Base-by-base conservation (phyloP, 2,329 filamentous ascomycete species). In the Verticillium longisporum region DNA sequence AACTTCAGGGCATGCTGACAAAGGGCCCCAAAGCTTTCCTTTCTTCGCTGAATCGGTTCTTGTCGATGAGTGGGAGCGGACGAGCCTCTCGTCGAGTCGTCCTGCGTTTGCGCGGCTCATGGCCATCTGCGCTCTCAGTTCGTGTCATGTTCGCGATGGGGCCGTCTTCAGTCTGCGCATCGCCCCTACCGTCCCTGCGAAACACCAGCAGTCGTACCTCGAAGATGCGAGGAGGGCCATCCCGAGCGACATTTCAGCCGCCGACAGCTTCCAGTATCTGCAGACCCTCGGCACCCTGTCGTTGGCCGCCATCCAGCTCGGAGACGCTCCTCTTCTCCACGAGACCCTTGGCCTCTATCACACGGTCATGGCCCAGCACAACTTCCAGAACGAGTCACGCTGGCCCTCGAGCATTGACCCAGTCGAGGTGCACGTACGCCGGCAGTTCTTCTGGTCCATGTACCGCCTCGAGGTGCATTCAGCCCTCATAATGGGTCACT, bases 391-490 rank as follows among this genome's bases (percentile, higher is more conserved):
- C 65, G 83, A 85, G 65, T 70, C 73, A 5, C 74, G 78, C 13
- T 85, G 83, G 83, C 81, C 81, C 0, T 69, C 71, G 4, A 70
- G 73, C 13, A 71, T 83, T 7, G 72, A 72, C 11, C 66, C 73
- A 4, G 72, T 81, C 7, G 81, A 83, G 65, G 57, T 59, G 15
- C 63, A 65, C 13, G 64, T 63, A 9, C 60, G 50, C 6, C 60
- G 57, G 2, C 62, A 80, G 75, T 80, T 79, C 65, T 65, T 65
- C 33, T 86, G 83, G 83, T 81, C 81, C 41, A 83, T 82, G 60
- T 86, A 85, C 66, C 82, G 79, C 9, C 70, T 85, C 1, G 83
- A 86, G 61, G 75, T 86, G 3, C 83, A 80, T 68, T 75, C 78
- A 0, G 77, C 80, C 3, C 77, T 83, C 45, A 80, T 85, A 7